Conservation (phyloP, 352 stramenopile species). For the Globisporangium orthogonon region DNA sequence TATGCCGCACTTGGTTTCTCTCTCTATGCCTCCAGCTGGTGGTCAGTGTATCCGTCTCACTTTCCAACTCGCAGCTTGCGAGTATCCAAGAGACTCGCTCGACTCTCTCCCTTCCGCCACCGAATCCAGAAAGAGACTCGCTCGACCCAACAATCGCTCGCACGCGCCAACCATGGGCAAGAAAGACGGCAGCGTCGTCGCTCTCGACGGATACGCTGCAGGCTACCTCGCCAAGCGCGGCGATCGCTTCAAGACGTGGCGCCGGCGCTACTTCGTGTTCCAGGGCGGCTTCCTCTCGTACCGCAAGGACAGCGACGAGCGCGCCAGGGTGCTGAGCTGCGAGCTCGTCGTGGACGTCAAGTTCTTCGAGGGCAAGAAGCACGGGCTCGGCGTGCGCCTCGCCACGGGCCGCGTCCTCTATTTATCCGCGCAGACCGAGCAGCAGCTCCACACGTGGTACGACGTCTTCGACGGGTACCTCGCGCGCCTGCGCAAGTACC, state of each 20-base stretch:
- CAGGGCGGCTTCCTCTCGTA: slow-evolving; percentile 54
- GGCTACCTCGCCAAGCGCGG: slow-evolving; percentile 65
- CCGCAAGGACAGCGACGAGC: slow-evolving; percentile 51
- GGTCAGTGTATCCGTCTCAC: neutral
- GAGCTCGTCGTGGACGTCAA: slow-evolving; percentile 47
- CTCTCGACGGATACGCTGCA: slow-evolving; percentile 59
- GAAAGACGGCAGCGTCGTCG: slow-evolving; percentile 28
- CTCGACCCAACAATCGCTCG: neutral
- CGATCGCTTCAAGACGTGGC: slow-evolving; percentile 69
- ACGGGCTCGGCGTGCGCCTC: slow-evolving; percentile 44
- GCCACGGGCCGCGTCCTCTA: slow-evolving; percentile 38
- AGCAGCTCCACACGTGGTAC: slow-evolving; percentile 57
- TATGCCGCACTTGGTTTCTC: neutral
- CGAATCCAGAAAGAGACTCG: neutral
- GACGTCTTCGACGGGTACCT: slow-evolving; percentile 55
- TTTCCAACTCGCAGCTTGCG: neutral
- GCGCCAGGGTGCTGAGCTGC: slow-evolving; percentile 34
- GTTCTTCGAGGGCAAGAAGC: slow-evolving; percentile 41
- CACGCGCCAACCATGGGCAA: slow-evolving; percentile 5
- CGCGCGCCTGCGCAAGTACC: slow-evolving; percentile 22
- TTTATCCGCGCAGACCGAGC: slow-evolving; percentile 37
- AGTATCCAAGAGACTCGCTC: neutral
- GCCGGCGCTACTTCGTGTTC: slow-evolving; percentile 76
- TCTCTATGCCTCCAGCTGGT: neutral
- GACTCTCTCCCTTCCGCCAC: neutral